A percentile compares a stretch with the other conserved stretches of the same genome.
phyloP scores from a whole-genome alignment of 305 asterid species.

The Plantago coronopus region DNA sequence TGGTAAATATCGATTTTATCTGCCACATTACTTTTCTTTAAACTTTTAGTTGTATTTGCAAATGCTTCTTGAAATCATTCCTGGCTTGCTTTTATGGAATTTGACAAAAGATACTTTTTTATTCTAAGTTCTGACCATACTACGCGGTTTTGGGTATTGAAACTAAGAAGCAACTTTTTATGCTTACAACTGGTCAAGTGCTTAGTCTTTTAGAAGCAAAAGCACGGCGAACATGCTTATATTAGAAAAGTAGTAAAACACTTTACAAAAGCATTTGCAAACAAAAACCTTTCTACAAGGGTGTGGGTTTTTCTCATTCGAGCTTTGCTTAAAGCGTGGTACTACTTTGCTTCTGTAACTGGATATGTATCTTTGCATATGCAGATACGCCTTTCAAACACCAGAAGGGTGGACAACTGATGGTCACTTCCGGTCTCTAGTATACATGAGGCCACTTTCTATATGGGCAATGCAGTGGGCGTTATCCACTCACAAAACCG shows the following conservation, averaged over 20 bases:
- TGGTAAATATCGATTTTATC: too few relatives aligned
- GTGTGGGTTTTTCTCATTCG: neutral
- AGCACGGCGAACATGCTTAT: too few relatives aligned
- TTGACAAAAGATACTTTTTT: neutral
- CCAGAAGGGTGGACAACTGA: slow-evolving; percentile 94
- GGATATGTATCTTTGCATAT: slow-evolving; percentile 11
- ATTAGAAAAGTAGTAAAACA: neutral
- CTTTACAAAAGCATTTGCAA: neutral
- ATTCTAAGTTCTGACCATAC: neutral
- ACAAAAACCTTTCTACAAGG: neutral
- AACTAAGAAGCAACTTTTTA: too few relatives aligned
- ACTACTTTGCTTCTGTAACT: neutral
- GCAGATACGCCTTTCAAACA: slow-evolving; percentile 88
- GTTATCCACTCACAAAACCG: slow-evolving; percentile 45
- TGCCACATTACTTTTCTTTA: neutral
- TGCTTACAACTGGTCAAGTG: neutral
- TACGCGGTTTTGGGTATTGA: neutral
- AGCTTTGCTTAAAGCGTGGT: neutral
- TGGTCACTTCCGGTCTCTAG: slow-evolving; percentile 87
- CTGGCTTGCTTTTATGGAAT: neutral
- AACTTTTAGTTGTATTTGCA: neutral
- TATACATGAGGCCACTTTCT: slow-evolving; percentile 93
- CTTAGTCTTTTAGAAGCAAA: neutral
- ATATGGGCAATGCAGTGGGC: slow-evolving; percentile 99
- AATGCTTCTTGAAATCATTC: neutral